Percentiles rank a stretch among this genome's conserved stretches.
Conservation (phyloP, 1,284 basidiomycete species). For the Rhodotorula sp. region DNA sequence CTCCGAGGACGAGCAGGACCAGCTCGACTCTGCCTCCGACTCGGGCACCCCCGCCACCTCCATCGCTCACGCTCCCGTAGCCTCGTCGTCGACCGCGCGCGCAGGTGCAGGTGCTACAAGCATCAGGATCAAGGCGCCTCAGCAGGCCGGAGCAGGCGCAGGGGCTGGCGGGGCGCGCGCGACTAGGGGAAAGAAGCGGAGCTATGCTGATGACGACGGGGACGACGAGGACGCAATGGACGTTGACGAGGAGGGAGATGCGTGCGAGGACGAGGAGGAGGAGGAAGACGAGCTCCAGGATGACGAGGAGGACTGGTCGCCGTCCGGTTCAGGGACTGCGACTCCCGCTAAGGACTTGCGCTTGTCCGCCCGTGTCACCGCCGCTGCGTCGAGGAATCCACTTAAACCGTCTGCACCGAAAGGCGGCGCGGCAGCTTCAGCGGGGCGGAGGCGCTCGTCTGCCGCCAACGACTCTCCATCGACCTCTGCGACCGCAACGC, state of each 20-base stretch:
- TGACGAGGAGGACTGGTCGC: conserved; percentile 1
- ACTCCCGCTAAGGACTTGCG: not conserved
- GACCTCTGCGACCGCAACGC: not conserved
- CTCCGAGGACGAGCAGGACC: conserved; percentile 22
- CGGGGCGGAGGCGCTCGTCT: not conserved
- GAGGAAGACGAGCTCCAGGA: conserved; percentile 6
- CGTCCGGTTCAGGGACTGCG: not conserved
- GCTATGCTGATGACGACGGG: conserved; percentile 10
- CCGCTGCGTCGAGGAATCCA: not conserved
- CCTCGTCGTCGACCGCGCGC: not conserved
- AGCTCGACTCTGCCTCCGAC: conserved; percentile 15
- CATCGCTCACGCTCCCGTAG: not conserved
- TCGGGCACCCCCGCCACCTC: not conserved
- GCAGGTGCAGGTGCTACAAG: not conserved
- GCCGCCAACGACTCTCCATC: not conserved
- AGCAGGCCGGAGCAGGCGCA: not conserved
- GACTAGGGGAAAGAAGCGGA: not conserved
- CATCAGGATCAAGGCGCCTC: conserved; percentile 12
- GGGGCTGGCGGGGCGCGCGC: not conserved
- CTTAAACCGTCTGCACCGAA: not conserved
- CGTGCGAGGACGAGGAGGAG: conserved; percentile 2
- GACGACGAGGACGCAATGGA: conserved; percentile 9
- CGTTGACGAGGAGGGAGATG: conserved; percentile 1
- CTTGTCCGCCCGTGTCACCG: not conserved
- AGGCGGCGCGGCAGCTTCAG: not conserved